These are phyloP conservation scores for Diospyros kaki DNA, from an alignment of 148 eudicot genomes.

Conservation along the genomic window DNA sequence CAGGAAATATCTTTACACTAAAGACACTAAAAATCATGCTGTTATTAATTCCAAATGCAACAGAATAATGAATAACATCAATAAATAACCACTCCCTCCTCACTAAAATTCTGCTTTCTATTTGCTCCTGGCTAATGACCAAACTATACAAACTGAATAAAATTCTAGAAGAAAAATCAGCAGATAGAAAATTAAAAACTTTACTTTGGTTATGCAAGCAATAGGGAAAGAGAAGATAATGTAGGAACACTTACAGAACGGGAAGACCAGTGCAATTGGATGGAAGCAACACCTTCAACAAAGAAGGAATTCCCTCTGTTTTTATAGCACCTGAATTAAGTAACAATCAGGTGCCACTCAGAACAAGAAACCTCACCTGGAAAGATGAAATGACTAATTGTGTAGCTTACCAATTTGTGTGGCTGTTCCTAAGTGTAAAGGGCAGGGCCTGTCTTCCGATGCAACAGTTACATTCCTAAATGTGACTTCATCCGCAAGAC, in stretches of 20 bases:
- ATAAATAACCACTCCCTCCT: no score
- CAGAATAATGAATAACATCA: no score
- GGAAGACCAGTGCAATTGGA: constrained; percentile 81
- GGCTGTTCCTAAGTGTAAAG: constrained; percentile 93
- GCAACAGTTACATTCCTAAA: constrained; percentile 82
- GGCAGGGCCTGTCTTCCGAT: constrained; percentile 79
- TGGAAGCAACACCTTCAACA: constrained; percentile 82
- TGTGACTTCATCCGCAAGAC: constrained; percentile 64
- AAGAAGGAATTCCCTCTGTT: constrained; percentile 93
- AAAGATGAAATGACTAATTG: background rate
- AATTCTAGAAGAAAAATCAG: no score
- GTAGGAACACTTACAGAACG: constrained; percentile 56
- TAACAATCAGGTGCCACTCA: background rate
- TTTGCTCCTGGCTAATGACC: background rate
- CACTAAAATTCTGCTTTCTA: no score
- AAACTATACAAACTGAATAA: background rate
- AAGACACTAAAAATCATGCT: no score
- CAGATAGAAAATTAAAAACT: background rate
- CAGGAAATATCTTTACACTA: no score
- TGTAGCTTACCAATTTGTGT: constrained; percentile 79
- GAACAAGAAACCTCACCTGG: background rate
- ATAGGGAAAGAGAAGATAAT: background rate
- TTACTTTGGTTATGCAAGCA: background rate
- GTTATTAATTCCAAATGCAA: no score
- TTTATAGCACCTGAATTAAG: constrained; percentile 73